Evolutionary conservation across 2,329 filamentous ascomycete species (phyloP), one percentile per base, ranked within the genome.

Genomic region (Purpureocillium lavendulum): DNA sequence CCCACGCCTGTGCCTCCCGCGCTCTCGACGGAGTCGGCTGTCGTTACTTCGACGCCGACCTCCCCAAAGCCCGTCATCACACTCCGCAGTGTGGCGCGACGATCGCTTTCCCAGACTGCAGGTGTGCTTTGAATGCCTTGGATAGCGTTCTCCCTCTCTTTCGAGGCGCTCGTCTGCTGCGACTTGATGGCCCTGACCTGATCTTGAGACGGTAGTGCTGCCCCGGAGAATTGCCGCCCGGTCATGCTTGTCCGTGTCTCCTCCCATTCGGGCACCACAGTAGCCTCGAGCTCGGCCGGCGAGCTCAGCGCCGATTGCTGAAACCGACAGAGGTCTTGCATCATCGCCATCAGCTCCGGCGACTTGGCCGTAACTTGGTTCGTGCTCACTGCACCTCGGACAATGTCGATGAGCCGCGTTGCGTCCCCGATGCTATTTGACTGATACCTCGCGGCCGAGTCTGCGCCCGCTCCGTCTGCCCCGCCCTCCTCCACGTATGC

Each of bases 351-450:
- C 30, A 31, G 30, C 30, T 31, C 30, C 13, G 30, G 7, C 30
- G 30, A 31, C 7, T 14, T 7, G 10, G 30, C 30, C 10, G 30
- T 31, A 7, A 31, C 30, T 13, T 31, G 30, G 14, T 14, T 14
- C 30, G 10, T 12, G 11, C 30, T 13, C 30, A 31, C 7, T 9
- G 30, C 12, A 13, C 10, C 7, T 12, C 30, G 30, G 10, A 31
- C 11, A 7, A 31, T 14, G 13, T 31, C 14, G 7, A 31, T 31
- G 13, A 31, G 30, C 30, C 30, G 30, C 11, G 30, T 31, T 14
- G 30, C 30, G 30, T 31, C 13, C 10, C 30, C 43, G 10, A 63
- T 71, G 5, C n/a, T 15, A n/a, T 14, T 15, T 4, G 30, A 11
- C n/a, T 31, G 12, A n/a, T 31, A 31, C 30, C n/a, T n/a, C 14